Evolutionary conservation across 2,329 filamentous ascomycete species (phyloP).

Genomic region (Xylaria polymorpha): DNA sequence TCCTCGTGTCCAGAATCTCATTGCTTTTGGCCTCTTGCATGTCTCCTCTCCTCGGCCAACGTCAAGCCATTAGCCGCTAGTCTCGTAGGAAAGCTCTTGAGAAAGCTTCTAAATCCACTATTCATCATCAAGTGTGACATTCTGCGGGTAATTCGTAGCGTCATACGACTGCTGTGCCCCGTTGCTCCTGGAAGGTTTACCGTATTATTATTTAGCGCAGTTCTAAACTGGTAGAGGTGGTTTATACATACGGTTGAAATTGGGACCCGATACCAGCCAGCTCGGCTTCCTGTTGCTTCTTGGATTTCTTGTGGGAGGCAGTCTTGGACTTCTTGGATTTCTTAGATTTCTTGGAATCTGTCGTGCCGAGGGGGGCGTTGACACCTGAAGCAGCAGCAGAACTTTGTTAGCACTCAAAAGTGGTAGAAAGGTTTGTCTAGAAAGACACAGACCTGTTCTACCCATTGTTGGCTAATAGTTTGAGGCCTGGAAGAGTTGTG

Average conservation of each 20-base stretch:
- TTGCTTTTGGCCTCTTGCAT: neutral
- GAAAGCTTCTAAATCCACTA: neutral
- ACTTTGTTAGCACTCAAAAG: neutral
- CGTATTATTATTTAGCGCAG: neutral
- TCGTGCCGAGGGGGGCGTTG: neutral
- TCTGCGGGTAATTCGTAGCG: slow-evolving; percentile 5
- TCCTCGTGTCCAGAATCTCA: neutral
- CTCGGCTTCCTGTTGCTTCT: slow-evolving; percentile 26
- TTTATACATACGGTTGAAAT: slow-evolving; percentile 21
- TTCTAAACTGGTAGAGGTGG: neutral
- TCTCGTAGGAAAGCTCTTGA: neutral
- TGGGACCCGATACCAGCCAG: slow-evolving; percentile 22
- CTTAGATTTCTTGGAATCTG: slow-evolving; percentile 16
- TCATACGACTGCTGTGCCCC: neutral
- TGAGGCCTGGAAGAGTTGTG: neutral
- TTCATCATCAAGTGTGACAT: neutral
- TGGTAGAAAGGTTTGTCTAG: neutral
- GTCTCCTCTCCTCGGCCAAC: neutral
- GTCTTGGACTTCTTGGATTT: slow-evolving; percentile 19
- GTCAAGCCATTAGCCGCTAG: too few species aligned
- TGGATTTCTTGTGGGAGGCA: slow-evolving; percentile 4
- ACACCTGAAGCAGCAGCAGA: neutral
- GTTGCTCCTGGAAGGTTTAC: neutral
- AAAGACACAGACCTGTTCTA: slow-evolving; percentile 1
- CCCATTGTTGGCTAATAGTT: neutral